phyloP scores from a whole-genome alignment of 352 stramenopile species.

The Phytophthora megakarya region DNA sequence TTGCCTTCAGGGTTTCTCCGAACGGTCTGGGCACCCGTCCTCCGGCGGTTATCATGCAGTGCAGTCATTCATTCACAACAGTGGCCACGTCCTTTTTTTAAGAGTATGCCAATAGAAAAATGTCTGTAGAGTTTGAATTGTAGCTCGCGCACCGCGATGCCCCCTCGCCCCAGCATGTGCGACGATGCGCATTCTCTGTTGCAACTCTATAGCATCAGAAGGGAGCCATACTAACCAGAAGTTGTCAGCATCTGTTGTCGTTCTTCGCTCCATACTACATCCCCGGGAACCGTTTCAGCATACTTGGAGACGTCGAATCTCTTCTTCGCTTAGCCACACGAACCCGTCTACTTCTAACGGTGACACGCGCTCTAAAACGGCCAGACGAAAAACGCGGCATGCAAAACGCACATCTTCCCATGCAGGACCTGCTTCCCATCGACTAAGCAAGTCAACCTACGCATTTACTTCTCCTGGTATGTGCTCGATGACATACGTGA shows the following conservation, averaged over 20 bases:
- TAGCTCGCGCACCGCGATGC: slow-evolving; percentile 29
- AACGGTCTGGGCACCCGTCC: slow-evolving; percentile 16
- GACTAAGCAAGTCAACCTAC: slow-evolving; percentile 8
- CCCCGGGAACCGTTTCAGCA: background rate
- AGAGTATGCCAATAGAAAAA: slow-evolving; percentile 27
- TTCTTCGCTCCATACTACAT: slow-evolving; percentile 2
- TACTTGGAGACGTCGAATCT: background rate
- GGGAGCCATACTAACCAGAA: slow-evolving; percentile 32
- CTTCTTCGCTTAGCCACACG: background rate
- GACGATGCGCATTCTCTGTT: slow-evolving; percentile 27
- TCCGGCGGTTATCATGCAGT: slow-evolving; percentile 15
- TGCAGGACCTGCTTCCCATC: slow-evolving; percentile 14
- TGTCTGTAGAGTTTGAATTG: slow-evolving; percentile 4
- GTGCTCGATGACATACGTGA: slow-evolving; percentile 26
- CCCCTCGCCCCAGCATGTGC: slow-evolving; percentile 27
- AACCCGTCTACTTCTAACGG: background rate
- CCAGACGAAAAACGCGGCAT: background rate
- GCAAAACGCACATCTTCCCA: background rate
- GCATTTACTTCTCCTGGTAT: slow-evolving; percentile 3
- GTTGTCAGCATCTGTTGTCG: background rate
- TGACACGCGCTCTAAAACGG: background rate
- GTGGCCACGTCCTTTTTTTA: background rate
- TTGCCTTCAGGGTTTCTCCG: slow-evolving; percentile 25
- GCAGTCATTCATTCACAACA: slow-evolving; percentile 27
- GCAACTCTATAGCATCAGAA: slow-evolving; percentile 14